Base-by-base conservation (phyloP, 768 basidiomycete species). In the Clathrus columnatus region DNA sequence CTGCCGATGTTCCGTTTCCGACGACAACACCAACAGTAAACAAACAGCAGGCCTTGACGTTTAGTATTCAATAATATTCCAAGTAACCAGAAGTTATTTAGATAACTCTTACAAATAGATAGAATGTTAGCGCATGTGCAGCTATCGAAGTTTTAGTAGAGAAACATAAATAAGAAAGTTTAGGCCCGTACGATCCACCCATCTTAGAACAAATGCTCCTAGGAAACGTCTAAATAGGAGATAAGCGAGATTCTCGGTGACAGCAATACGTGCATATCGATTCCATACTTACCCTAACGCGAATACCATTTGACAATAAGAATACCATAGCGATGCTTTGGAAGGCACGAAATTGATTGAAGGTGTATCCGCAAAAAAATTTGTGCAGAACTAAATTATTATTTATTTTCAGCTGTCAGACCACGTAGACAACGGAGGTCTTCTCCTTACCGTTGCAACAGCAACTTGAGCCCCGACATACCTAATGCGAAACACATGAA, bases 291-390 rank as follows among this genome's bases (percentile, higher is more conserved):
- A 79, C 77, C 79, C 81, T 17, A 80, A 66, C 1, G 82, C 81
- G 64, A 84, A 84, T 16, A 82, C 83, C 65, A 86, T 74, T 62
- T 86, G 81, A 61, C 82, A 85, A 64, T 83, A 82, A 7, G 85
- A 87, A 61, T 85, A 84, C 53, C 87, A 67, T 51, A 81, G 69
- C 54, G 84, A 82, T 42, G 82, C 84, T 57, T 69, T 67, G 4
- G 82, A 67, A 30, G 75, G 69, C 50, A 62, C 62, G 59, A 82
- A 75, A 36, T 79, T 78, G 51, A 84, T 66, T 14, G 75, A 75
- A 60, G 83, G 83, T 42, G 58, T 62, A 59, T 83, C 84, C n/a
- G 71, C 65, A 52, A 87, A 74, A 67, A 77, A 87, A 70, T 86
- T 86, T 59, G 87, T 79, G 23, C 82, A 81, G 60, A 87, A 75